A percentile compares a stretch with the other conserved stretches of the same genome.
phyloP scores from a whole-genome alignment of 345 rosid species.

The Diplotaxis tenuifolia region DNA sequence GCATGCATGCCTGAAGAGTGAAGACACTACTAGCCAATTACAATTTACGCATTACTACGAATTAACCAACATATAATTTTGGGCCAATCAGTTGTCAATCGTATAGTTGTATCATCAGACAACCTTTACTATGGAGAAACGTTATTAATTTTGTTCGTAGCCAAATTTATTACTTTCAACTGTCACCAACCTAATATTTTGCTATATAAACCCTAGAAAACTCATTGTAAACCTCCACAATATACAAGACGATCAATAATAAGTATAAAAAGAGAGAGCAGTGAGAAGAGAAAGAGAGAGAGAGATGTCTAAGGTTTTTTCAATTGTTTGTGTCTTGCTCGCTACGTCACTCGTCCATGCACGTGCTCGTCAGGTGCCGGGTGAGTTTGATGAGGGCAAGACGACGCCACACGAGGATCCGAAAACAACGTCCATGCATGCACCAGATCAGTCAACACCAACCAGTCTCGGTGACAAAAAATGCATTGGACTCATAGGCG shows the following conservation, averaged over 20 bases:
- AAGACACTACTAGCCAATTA: slow-evolving; percentile 14
- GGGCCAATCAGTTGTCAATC: slow-evolving; percentile 21
- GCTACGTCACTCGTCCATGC: slow-evolving; percentile 25
- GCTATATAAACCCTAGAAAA: slow-evolving; percentile 39
- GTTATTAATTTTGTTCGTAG: slow-evolving; percentile 24
- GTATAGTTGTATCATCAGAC: slow-evolving; percentile 31
- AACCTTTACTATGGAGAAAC: slow-evolving; percentile 20
- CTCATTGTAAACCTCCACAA: slow-evolving; percentile 22
- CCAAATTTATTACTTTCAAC: slow-evolving; percentile 49
- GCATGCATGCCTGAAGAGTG: neutral
- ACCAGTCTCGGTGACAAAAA: slow-evolving; percentile 52
- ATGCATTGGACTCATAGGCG: slow-evolving; percentile 33
- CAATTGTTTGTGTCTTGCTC: slow-evolving; percentile 28
- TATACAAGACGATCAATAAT: slow-evolving; percentile 1
- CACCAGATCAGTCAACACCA: slow-evolving; percentile 41
- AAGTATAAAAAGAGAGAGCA: neutral
- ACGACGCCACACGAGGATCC: slow-evolving; percentile 8
- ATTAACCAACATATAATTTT: neutral
- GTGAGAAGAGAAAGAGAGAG: neutral
- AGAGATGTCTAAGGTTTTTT: slow-evolving; percentile 29
- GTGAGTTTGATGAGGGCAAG: slow-evolving; percentile 10
- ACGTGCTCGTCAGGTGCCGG: slow-evolving; percentile 36
- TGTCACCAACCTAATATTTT: slow-evolving; percentile 34
- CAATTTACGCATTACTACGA: neutral
- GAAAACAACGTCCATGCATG: slow-evolving; percentile 31